Percentiles rank a stretch among this genome's conserved stretches.
Evolutionary conservation across 129 eudicot genomes (phyloP).

Genomic region (Solidago caesia): DNA sequence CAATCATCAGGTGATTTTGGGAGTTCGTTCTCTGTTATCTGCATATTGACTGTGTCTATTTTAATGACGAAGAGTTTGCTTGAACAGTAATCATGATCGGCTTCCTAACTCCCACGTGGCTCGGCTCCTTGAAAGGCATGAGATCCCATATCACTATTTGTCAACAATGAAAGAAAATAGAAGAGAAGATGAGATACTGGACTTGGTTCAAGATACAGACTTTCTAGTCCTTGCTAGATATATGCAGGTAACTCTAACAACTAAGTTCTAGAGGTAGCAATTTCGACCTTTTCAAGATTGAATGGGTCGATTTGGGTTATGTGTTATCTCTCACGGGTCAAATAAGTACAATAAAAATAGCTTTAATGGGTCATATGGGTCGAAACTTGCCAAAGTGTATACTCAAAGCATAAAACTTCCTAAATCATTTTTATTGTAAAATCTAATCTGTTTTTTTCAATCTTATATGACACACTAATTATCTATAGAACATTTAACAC

Average conservation of each 20-base stretch:
- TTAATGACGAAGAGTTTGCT: constrained; percentile 14
- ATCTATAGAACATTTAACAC: no score
- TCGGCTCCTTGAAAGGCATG: constrained; percentile 79
- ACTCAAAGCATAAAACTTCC: no score
- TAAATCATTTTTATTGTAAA: no score
- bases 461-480: no score
- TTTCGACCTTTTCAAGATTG: neutral
- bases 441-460: no score
- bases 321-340: neutral
- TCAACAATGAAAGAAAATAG: constrained; percentile 42
- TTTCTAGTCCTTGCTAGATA: constrained; percentile 95
- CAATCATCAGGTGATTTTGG: constrained; percentile 69
- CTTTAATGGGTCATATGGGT: no score
- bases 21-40: neutral
- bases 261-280: neutral
- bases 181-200: constrained; percentile 67
- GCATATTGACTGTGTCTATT: constrained; percentile 7
- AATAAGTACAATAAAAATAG: no score
- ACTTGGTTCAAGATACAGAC: constrained; percentile 81
- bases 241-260: constrained; percentile 77
- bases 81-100: constrained; percentile 81
- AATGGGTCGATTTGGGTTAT: constrained; percentile 3
- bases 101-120: constrained; percentile 76
- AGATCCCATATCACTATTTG: constrained; percentile 71
- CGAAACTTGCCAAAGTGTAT: no score